phyloP scores from a whole-genome alignment of 2,329 filamentous ascomycete genomes.

The Pseudogymnoascus pannorum region DNA sequence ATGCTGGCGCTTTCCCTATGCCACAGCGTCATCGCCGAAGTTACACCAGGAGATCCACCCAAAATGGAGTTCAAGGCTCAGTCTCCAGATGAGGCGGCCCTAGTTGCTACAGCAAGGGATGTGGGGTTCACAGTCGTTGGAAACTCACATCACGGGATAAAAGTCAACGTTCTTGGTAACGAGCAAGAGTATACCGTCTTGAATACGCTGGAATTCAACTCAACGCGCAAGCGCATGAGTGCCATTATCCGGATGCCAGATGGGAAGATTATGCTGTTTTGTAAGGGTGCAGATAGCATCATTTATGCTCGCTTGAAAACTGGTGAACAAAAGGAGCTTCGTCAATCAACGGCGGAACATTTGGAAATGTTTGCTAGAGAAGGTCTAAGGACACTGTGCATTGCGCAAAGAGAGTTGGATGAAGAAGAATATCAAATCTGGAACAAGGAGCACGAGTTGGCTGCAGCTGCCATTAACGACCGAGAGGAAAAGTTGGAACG shows the following conservation, averaged over 20 bases:
- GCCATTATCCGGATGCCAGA: constrained; percentile 93
- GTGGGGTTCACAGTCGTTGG: constrained; percentile 92
- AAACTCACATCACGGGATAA: constrained; percentile 69
- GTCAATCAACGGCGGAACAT: constrained; percentile 80
- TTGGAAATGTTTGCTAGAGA: constrained; percentile 96
- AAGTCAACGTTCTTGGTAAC: constrained; percentile 78
- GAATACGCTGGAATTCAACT: constrained; percentile 97
- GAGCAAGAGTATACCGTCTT: constrained; percentile 80
- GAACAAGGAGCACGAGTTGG: constrained; percentile 81
- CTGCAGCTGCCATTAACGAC: constrained; percentile 73
- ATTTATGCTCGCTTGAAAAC: constrained; percentile 86
- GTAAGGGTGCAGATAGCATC: constrained; percentile 95
- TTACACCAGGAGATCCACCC: constrained; percentile 79
- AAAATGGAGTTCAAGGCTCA: constrained; percentile 94
- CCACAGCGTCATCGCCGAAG: constrained; percentile 91
- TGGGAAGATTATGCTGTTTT: constrained; percentile 81
- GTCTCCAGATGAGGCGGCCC: constrained; percentile 89
- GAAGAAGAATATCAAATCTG: constrained; percentile 80
- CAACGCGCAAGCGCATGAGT: constrained; percentile 93
- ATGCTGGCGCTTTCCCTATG: constrained; percentile 95
- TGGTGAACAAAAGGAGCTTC: constrained; percentile 78
- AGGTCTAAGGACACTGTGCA: constrained; percentile 88
- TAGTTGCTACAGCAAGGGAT: constrained; percentile 90
- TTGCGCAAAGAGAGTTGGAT: constrained; percentile 71
- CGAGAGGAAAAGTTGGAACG: constrained; percentile 90